A percentile compares a stretch with the other conserved stretches of the same genome.
Conservation (phyloP, 2,329 filamentous ascomycete species). For the Pseudogymnoascus sp. region DNA sequence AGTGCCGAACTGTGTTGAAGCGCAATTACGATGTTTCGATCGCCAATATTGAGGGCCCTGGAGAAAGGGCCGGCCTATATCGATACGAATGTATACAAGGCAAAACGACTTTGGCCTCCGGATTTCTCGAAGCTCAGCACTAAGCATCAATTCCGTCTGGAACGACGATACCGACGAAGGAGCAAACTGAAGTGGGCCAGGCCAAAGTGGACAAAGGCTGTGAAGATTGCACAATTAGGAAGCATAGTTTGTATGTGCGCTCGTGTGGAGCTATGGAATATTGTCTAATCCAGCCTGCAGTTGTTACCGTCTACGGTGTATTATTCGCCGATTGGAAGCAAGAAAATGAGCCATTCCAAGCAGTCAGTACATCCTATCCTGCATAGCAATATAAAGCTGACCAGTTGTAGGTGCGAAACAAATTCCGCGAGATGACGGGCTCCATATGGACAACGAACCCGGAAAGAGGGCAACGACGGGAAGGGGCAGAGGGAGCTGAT, state of each 20-base stretch:
- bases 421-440: conserved; percentile 34
- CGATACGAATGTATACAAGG: conserved; percentile 52
- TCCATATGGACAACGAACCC: conserved; percentile 26
- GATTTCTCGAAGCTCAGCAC: conserved; percentile 63
- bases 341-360: conserved; percentile 42
- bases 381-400: conserved; percentile 9
- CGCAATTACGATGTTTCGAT: conserved; percentile 38
- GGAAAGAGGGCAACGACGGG: conserved; percentile 21
- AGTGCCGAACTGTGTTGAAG: not conserved
- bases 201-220: conserved; percentile 57
- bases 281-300: conserved; percentile 29
- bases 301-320: conserved; percentile 49
- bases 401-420: conserved; percentile 32
- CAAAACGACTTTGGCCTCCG: conserved; percentile 72
- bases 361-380: conserved; percentile 33
- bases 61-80: conserved; percentile 26
- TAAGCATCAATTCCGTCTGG: conserved; percentile 70
- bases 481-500: conserved; percentile 18
- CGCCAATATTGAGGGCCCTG: conserved; percentile 38
- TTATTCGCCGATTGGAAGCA: conserved; percentile 54
- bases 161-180: conserved; percentile 71
- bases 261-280: not conserved
- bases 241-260: conserved; percentile 24
- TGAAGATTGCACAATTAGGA: conserved; percentile 55
- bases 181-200: conserved; percentile 54